A percentile compares a stretch with the other conserved stretches of the same genome.
Conservation (phyloP, 306 rosid species). For the Trifolium dubium region DNA sequence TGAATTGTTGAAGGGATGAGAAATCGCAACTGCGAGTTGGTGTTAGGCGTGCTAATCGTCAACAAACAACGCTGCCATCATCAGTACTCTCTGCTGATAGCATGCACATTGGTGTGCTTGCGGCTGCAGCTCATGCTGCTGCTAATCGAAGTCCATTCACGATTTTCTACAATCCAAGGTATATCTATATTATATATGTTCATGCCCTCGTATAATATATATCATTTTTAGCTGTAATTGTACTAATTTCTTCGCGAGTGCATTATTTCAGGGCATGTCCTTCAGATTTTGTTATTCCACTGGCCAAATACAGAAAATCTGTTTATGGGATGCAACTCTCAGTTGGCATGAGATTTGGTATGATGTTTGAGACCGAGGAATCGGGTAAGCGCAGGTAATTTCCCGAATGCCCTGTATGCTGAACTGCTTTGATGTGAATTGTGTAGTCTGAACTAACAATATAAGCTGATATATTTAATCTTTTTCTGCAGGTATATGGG, state of each 20-base stretch:
- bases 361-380: constrained; percentile 99
- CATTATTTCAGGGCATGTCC: constrained; percentile 82
- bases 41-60: constrained; percentile 92
- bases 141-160: constrained; percentile 85
- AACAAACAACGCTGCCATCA: constrained; percentile 87
- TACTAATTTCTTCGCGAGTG: constrained; percentile 5
- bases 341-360: constrained; percentile 97
- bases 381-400: constrained; percentile 94
- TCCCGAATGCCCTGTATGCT: constrained; percentile 17
- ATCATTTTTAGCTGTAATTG: neutral
- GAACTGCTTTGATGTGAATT: neutral
- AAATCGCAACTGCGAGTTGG: constrained; percentile 89
- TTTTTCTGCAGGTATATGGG: constrained; percentile 84
- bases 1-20: constrained; percentile 68
- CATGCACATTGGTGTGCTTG: constrained; percentile 99
- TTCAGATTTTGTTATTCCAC: constrained; percentile 91
- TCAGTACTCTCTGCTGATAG: constrained; percentile 97
- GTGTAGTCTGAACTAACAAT: neutral
- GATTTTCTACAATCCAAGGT: constrained; percentile 98
- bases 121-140: constrained; percentile 99
- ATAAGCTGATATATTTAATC: constrained; percentile 31
- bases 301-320: constrained; percentile 76
- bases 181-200: neutral
- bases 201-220: neutral
- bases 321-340: constrained; percentile 85